These are phyloP conservation scores for Solanum chiquidenum DNA, from an alignment of 257 asterid genomes.

Conservation along the genomic window DNA sequence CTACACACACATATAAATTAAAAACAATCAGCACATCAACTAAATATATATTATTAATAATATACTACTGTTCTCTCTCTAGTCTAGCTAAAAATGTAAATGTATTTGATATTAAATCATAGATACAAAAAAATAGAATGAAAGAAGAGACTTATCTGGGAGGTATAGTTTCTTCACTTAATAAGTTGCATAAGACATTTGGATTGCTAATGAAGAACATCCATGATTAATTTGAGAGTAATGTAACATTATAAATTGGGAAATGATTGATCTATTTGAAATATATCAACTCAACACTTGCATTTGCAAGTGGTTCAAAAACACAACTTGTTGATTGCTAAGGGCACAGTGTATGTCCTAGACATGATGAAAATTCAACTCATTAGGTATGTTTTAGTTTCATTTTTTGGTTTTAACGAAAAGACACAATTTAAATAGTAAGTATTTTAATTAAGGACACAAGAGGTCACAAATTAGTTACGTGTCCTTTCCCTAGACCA, in stretches of 20 bases:
- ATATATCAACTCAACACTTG: neutral
- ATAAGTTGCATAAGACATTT: neutral
- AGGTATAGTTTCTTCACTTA: neutral
- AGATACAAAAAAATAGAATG: neutral
- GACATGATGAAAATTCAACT: neutral
- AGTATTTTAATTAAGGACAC: neutral
- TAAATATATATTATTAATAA: neutral
- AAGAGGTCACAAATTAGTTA: neutral
- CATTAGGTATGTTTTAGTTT: neutral
- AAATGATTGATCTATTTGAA: neutral
- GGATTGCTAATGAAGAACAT: neutral
- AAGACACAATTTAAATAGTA: neutral
- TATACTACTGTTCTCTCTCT: neutral
- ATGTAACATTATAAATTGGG: neutral
- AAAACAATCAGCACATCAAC: neutral
- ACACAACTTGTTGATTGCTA: neutral
- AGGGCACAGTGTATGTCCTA: neutral
- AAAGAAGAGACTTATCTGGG: neutral
- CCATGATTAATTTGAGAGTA: neutral
- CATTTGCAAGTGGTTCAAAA: neutral
- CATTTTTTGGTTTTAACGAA: neutral
- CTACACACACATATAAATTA: neutral
- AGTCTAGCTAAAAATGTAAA: neutral
- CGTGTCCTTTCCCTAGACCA: neutral
- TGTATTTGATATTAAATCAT: neutral